These are phyloP conservation scores for Boletus rufocinnamomeus DNA, from an alignment of 768 basidiomycete species.

Conservation along the genomic window DNA sequence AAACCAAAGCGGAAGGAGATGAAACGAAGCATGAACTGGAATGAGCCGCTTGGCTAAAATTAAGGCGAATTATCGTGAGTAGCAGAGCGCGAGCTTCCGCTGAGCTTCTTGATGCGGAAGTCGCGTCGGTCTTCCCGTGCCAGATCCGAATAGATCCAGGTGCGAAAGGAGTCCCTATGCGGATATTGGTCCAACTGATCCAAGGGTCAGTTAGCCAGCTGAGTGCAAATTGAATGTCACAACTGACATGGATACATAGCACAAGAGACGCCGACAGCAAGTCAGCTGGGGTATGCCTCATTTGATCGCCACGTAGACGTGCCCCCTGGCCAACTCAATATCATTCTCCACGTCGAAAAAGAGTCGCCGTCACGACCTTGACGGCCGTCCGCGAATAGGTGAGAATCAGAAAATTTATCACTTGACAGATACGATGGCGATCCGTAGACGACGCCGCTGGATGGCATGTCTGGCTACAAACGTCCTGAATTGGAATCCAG, in stretches of 20 bases:
- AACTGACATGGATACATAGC: conserved; percentile 1
- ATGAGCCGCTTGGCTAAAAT: conserved; percentile 32
- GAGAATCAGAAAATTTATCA: conserved; percentile 21
- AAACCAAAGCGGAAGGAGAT: conserved; percentile 12
- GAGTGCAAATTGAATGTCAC: background rate
- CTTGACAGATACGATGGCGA: conserved; percentile 2
- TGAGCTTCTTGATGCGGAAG: conserved; percentile 32
- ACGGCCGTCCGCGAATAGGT: conserved; percentile 9
- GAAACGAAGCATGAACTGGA: conserved; percentile 21
- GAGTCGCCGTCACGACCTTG: conserved; percentile 17
- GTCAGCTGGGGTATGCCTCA: background rate
- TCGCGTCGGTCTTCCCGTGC: conserved; percentile 10
- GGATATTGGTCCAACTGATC: conserved; percentile 6
- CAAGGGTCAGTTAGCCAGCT: conserved; percentile 6
- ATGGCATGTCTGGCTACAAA: background rate
- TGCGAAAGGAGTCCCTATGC: conserved; percentile 13
- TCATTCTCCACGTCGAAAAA: conserved; percentile 3
- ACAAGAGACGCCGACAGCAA: conserved; percentile 1
- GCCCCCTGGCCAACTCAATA: background rate
- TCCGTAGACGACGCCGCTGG: conserved; percentile 1
- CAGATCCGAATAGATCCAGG: conserved; percentile 26
- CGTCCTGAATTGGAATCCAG: background rate
- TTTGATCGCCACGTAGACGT: conserved; percentile 3
- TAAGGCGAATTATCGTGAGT: conserved; percentile 30
- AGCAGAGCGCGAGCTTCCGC: conserved; percentile 21